Base-by-base conservation (phyloP, 257 asterid species). In the Agastache rugosa region DNA sequence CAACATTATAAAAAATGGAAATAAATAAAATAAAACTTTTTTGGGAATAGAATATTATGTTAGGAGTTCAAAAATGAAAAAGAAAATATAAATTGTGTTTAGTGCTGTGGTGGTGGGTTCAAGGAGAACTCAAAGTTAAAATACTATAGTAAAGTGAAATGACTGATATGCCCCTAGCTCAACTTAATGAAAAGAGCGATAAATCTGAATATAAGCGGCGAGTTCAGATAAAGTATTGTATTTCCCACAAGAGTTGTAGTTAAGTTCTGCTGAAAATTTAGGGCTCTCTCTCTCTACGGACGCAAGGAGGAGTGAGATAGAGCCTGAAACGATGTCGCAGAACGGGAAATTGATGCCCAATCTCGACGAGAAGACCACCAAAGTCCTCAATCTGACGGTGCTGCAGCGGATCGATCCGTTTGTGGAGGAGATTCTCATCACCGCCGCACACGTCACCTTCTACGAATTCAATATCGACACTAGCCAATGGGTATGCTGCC, bases 371-470 rank as follows among this genome's bases (percentile, higher is more conserved):
- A 88, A 89, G 82, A 85, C 93, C 80, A 93, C 98, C 6, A 91
- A 93, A 79, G 82, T 84, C 63, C 87, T 93, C 20, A 93, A 93
- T 81, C 81, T 93, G 71, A 93, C 97, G 19, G 98, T 93, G 75
- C 87, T 93, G 8, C 97, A 93, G 79, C 87, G 98, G 74, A 88
- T 88, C 79, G 97, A 93, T 88, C 96, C 97, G 1, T 89, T 83
- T 44, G 91, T 93, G 8, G 98, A 89, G 83, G 97, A 93, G 72
- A 93, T 93, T 62, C 88, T 93, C 75, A 91, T 91, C 86, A 93
- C 98, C 56, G 96, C 98, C 60, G 97, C 96, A 56, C 98, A 93
- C 81, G 98, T 93, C 83, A 89, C 98, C 71, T 85, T 93, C 83
- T 93, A 93, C 77, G 96, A 89, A 86, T 93, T 93, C 83, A 93